Conservation (phyloP, 805 yeast species). For the Saccharomycopsis sp. region DNA sequence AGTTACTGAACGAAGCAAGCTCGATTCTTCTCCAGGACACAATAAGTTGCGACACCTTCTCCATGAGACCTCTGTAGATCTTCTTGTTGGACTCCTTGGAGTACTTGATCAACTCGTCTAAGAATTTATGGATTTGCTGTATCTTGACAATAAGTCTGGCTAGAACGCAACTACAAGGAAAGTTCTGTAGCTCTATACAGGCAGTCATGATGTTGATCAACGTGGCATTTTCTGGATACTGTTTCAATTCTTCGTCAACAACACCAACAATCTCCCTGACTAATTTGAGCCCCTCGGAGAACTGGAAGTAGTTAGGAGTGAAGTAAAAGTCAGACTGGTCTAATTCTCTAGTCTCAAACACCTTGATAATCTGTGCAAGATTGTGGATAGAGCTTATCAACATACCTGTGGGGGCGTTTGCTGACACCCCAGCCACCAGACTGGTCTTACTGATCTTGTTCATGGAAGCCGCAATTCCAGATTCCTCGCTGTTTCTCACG, state of each 20-base stretch:
- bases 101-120: slow-evolving; percentile 91
- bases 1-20: slow-evolving; percentile 73
- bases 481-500: neutral
- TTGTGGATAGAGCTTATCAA: neutral
- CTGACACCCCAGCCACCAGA: neutral
- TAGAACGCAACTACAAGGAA: slow-evolving; percentile 62
- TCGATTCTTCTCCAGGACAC: slow-evolving; percentile 91
- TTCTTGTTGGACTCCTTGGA: slow-evolving; percentile 54
- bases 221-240: slow-evolving; percentile 97
- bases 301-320: slow-evolving; percentile 31
- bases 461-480: neutral
- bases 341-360: slow-evolving; percentile 18
- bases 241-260: slow-evolving; percentile 41
- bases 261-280: slow-evolving; percentile 39
- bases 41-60: slow-evolving; percentile 56
- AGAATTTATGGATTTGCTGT: slow-evolving; percentile 77
- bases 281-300: slow-evolving; percentile 42
- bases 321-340: slow-evolving; percentile 24
- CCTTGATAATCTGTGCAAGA: neutral
- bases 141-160: slow-evolving; percentile 72
- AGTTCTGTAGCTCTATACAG: slow-evolving; percentile 57
- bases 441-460: neutral
- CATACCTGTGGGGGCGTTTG: neutral
- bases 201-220: slow-evolving; percentile 59
- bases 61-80: slow-evolving; percentile 53